These are phyloP conservation scores for Brassica nigra DNA, from an alignment of 345 rosid species.

Conservation along the genomic window DNA sequence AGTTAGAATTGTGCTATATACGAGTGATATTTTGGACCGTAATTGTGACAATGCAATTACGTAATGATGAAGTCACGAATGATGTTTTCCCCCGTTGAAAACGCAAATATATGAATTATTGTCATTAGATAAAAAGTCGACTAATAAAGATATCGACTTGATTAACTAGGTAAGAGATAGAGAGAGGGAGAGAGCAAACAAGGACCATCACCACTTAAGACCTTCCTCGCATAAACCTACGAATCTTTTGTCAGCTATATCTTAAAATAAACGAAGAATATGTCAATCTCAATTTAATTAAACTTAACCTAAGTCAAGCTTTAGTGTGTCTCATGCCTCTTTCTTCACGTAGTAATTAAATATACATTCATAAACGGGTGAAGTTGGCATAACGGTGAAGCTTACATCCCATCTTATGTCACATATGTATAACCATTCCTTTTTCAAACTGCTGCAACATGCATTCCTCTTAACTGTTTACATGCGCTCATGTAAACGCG, in stretches of 20 bases:
- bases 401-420: slow-evolving; percentile 6
- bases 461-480: neutral
- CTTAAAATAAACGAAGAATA: slow-evolving; percentile 24
- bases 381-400: neutral
- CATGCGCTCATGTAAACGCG: neutral
- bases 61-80: slow-evolving; percentile 9
- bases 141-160: neutral
- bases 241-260: slow-evolving; percentile 14
- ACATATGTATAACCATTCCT: neutral
- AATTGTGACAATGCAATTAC: neutral
- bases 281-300: slow-evolving; percentile 9
- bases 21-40: neutral
- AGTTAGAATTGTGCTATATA: neutral
- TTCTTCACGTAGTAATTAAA: slow-evolving; percentile 8
- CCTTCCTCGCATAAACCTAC: slow-evolving; percentile 53
- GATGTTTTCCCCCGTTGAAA: slow-evolving; percentile 10
- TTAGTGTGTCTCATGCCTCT: slow-evolving; percentile 23
- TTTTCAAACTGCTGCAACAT: neutral
- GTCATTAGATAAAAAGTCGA: neutral
- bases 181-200: neutral
- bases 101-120: neutral
- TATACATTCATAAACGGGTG: slow-evolving; percentile 9
- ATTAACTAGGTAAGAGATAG: slow-evolving; percentile 35
- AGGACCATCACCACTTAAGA: neutral
- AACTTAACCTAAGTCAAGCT: slow-evolving; percentile 25